Percentiles rank a stretch among this genome's conserved stretches.
Conservation (phyloP, 2,329 filamentous ascomycete species). For the Colletotrichum sp. region DNA sequence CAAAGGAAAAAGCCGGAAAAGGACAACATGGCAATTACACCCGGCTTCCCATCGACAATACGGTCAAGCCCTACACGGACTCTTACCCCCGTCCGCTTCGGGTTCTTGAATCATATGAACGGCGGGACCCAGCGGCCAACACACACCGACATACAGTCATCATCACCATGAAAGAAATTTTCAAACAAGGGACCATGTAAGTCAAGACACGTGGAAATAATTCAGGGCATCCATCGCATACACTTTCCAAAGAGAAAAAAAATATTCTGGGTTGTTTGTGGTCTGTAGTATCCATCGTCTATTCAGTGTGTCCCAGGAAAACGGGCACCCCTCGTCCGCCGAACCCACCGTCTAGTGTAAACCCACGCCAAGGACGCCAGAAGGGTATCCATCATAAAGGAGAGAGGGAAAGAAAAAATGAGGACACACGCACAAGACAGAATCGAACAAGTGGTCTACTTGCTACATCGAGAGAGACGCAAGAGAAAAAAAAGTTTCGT, state of each 20-base stretch:
- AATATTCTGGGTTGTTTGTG: background rate
- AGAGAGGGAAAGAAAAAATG: background rate
- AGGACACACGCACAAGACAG: background rate
- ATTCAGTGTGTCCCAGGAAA: background rate
- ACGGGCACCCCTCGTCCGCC: background rate
- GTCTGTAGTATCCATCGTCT: background rate
- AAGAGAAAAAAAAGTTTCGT: background rate
- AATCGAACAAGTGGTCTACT: background rate
- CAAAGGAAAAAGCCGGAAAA: background rate
- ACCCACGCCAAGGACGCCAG: conserved; percentile 14
- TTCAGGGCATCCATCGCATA: background rate
- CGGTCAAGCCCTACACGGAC: background rate
- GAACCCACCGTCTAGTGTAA: background rate
- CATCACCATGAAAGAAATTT: background rate
- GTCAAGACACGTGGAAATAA: background rate
- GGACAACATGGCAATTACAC: background rate
- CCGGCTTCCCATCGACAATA: background rate
- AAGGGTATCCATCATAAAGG: conserved; percentile 19
- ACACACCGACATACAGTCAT: background rate
- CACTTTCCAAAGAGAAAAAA: background rate
- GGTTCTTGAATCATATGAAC: background rate
- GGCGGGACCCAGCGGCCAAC: background rate
- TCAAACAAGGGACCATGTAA: background rate
- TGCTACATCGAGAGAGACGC: background rate
- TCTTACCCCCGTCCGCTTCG: background rate